These are phyloP conservation scores for Globomyces sp. DNA, from an alignment of 371 early-diverging fungal species.

Conservation along the genomic window DNA sequence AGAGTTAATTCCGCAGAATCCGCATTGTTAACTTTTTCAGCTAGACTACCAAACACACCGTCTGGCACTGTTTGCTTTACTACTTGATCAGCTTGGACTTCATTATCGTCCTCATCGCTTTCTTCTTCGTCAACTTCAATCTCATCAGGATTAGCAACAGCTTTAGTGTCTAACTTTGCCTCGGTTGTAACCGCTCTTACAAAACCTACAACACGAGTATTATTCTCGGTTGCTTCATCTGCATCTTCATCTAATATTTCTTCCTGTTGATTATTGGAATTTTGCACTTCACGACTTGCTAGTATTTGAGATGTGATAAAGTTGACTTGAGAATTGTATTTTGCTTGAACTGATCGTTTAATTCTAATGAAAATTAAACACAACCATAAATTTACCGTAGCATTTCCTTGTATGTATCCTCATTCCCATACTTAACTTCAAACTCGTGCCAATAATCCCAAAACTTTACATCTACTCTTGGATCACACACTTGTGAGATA, in stretches of 20 bases:
- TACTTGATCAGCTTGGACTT: conserved; percentile 28
- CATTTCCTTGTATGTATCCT: conserved; percentile 98
- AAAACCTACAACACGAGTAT: conserved; percentile 48
- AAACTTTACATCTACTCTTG: conserved; percentile 68
- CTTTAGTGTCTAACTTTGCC: conserved; percentile 14
- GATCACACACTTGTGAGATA: conserved; percentile 87
- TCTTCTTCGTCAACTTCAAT: conserved; percentile 45
- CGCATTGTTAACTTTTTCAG: conserved; percentile 29
- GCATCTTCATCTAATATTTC: conserved; percentile 11
- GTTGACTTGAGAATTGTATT: conserved; percentile 69
- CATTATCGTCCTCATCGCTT: conserved; percentile 32
- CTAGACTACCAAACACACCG: conserved; percentile 51
- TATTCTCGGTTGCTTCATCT: conserved; percentile 9
- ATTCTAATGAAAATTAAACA: conserved; percentile 51
- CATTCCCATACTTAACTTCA: conserved; percentile 95
- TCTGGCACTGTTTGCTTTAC: conserved; percentile 42
- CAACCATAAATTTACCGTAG: conserved; percentile 47
- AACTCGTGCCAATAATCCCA: conserved; percentile 96
- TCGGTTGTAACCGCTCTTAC: conserved; percentile 46
- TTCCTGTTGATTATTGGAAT: neutral
- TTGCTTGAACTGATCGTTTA: conserved; percentile 84
- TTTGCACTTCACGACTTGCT: conserved; percentile 19
- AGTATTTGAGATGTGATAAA: conserved; percentile 52
- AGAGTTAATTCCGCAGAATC: neutral
- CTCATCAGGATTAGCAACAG: conserved; percentile 43